Base-by-base conservation (phyloP, 176 grass and related monocot species). In the Olyra latifolia region DNA sequence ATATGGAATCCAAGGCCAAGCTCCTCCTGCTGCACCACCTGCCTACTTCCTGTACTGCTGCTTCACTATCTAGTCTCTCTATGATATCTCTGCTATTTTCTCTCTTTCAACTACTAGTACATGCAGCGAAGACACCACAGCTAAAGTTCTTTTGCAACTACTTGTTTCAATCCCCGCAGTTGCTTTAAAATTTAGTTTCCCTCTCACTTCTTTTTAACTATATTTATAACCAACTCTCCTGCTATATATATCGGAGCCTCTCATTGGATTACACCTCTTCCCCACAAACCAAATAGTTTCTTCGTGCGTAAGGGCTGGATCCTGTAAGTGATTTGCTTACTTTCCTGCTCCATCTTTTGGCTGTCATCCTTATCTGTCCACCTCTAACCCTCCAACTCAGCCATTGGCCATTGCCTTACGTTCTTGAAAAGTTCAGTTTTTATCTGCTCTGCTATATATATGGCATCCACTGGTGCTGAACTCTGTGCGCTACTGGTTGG, bases 211-310 rank as follows among this genome's bases (percentile, higher is more conserved):
- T 66, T 88, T 87, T 84, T 77, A 75, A 85, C 77, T 69, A 86
- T 84, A 83, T 94, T 91, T 94, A 54, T 81, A 89, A 88, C 80
- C 82, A 78, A 88, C 87, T 69, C 87, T 52, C 5, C 55, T 75
- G 62, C 76, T 65, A 78, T 79, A 64, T 72, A 79, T 79, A 68
- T 80, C 74, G 39, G 48, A 66, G n/a, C 62, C 62, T 43, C 54
- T 59, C 57, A 67, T 92, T 92, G 93, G 93, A 86, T 86, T 88
- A 90, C 90, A 95, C 87, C 78, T 90, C 81, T 83, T 85, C 84
- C 84, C 85, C 93, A 72, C 89, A 81, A 77, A 85, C 85, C 85
- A 88, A 88, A 64, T 89, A 89, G 63, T 91, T 82, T 89, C 88
- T 89, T 86, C 82, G 85, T 86, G 83, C 83, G 72, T 85, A 89